Evolutionary conservation across 306 rosid genomes (phyloP), one percentile per base, ranked within the genome.

Genomic region (Citrullus mucosospermus): DNA sequence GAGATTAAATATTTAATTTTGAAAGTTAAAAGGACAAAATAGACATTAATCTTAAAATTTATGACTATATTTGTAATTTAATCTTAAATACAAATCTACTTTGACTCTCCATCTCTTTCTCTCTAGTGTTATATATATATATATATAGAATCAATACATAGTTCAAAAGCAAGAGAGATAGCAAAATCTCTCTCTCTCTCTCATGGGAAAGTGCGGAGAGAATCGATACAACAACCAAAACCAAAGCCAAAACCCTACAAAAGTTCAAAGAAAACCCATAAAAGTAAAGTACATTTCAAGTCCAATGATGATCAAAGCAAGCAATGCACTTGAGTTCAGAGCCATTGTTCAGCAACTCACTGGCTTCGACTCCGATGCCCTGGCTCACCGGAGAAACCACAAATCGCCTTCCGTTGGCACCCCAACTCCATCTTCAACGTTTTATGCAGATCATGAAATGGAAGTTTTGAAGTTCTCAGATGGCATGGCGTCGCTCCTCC

Each of bases 261-360:
- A 80, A 80, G 70, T 50, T 12, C 55, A 81, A 80, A 75, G 78
- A 57, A 41, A 55, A 32, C 83, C 90, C 70, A 78, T 82, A 11
- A 86, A 76, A 78, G 83, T 87, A 7, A 84, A 82, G 88, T 87
- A 84, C 17, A 87, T 87, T 57, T 87, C 90, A 41, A 87, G 90
- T 77, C 90, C 90, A 9, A n/a, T 80, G 86, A 80, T 84, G 81
- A 80, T 87, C 32, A 83, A 79, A 50, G 90, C 88, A 43, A 87
- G 66, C 44, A 84, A 71, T 48, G 88, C 88, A 39, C 14, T 73
- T 16, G 90, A 87, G 81, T 87, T 87, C 75, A 77, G 86, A 82
- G 86, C 84, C 65, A 87, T 87, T 60, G 90, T 87, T 76, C 90
- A 84, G 69, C 78, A 84, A 76, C 83, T 87, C 84, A 87, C 90